A percentile compares a stretch with the other conserved stretches of the same genome.
phyloP scores from a whole-genome alignment of 208 protist genomes.

The Naegleria fowleri region DNA sequence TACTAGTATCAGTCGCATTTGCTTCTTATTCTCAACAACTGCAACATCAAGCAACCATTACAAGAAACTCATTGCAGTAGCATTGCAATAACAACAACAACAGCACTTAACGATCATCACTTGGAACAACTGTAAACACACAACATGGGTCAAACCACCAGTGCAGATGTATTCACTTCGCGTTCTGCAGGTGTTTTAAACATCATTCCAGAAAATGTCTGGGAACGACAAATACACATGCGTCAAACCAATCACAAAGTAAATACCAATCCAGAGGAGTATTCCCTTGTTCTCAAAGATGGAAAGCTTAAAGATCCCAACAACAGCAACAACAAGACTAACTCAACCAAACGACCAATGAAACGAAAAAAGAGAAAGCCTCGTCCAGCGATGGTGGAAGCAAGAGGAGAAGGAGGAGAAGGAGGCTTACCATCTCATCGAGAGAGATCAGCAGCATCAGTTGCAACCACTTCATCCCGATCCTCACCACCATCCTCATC shows the following conservation, averaged over 20 bases:
- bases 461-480: too few species aligned
- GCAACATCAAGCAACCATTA: too few species aligned
- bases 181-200: background rate
- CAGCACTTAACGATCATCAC: too few species aligned
- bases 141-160: background rate
- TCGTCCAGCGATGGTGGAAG: background rate
- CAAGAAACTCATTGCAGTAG: too few species aligned
- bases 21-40: too few species aligned
- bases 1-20: too few species aligned
- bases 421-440: too few species aligned
- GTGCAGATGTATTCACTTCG: background rate
- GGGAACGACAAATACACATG: background rate
- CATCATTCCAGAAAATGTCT: slow-evolving; percentile 11
- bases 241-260: background rate
- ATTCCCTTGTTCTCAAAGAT: background rate
- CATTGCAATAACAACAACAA: too few species aligned
- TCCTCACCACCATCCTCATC: too few species aligned
- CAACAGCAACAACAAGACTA: background rate
- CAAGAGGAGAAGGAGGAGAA: too few species aligned
- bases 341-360: background rate
- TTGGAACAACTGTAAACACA: too few species aligned
- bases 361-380: background rate
- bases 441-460: too few species aligned
- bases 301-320: background rate
- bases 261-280: background rate